These are phyloP conservation scores for Exophiala dermatitidis DNA, from an alignment of 2,329 filamentous ascomycete species.

Conservation along the genomic window DNA sequence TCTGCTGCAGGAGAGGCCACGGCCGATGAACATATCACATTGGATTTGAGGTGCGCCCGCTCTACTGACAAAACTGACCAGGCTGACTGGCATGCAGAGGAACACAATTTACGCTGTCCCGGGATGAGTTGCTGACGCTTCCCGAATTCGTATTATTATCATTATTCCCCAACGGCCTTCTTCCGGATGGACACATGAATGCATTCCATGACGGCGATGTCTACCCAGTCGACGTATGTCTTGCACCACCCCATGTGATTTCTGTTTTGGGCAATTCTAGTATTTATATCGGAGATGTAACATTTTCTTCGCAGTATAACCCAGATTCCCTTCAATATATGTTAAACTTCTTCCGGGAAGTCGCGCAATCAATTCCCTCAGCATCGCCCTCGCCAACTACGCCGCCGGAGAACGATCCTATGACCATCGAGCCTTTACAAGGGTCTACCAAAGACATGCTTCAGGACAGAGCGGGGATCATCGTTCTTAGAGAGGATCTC, in stretches of 20 bases:
- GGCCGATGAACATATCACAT: slow-evolving; percentile 28
- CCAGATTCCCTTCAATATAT: slow-evolving; percentile 95
- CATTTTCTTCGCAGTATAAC: slow-evolving; percentile 69
- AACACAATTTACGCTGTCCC: slow-evolving; percentile 83
- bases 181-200: slow-evolving; percentile 93
- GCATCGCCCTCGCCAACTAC: slow-evolving; percentile 60
- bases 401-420: slow-evolving; percentile 53
- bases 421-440: slow-evolving; percentile 67
- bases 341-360: slow-evolving; percentile 95
- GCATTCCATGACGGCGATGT: slow-evolving; percentile 87
- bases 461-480: slow-evolving; percentile 86
- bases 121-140: slow-evolving; percentile 89
- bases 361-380: slow-evolving; percentile 89
- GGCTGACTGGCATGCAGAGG: slow-evolving; percentile 53
- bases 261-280: slow-evolving; percentile 26
- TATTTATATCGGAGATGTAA: slow-evolving; percentile 44
- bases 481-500: slow-evolving; percentile 88
- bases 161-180: slow-evolving; percentile 96
- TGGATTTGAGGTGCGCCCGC: slow-evolving; percentile 25
- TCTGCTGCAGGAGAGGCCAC: slow-evolving; percentile 23
- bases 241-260: slow-evolving; percentile 22
- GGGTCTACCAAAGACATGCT: slow-evolving; percentile 67
- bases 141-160: slow-evolving; percentile 96
- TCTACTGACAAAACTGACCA: neutral
- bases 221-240: slow-evolving; percentile 91